Evolutionary conservation across 306 rosid genomes (phyloP).

Genomic region (Crataegus laevigata): DNA sequence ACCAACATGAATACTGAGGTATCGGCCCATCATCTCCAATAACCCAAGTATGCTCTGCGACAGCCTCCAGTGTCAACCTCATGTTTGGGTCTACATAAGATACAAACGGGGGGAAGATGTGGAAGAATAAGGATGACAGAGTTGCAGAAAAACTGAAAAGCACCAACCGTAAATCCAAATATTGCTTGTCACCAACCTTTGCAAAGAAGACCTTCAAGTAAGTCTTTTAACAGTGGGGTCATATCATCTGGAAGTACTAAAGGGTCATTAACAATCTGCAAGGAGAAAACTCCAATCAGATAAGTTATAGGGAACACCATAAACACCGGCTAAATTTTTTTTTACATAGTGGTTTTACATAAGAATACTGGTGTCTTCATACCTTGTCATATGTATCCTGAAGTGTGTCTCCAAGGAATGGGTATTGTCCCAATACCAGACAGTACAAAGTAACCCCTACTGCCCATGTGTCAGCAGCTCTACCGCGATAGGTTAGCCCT

Average conservation of each 20-base stretch:
- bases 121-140: neutral
- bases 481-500: constrained; percentile 83
- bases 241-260: constrained; percentile 60
- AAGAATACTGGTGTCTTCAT: constrained; percentile 3
- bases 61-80: constrained; percentile 62
- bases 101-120: too few relatives aligned
- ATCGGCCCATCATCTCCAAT: constrained; percentile 73
- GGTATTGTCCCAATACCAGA: constrained; percentile 81
- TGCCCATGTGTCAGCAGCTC: constrained; percentile 95
- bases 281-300: constrained; percentile 1
- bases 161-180: neutral
- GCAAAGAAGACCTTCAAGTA: constrained; percentile 80
- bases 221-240: constrained; percentile 56
- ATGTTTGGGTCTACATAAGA: constrained; percentile 51
- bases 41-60: constrained; percentile 68
- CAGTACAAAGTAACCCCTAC: constrained; percentile 93
- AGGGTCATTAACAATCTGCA: constrained; percentile 80
- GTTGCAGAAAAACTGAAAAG: neutral
- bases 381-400: constrained; percentile 98
- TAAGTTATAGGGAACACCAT: neutral
- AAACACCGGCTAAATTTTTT: neutral
- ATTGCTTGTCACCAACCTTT: constrained; percentile 46
- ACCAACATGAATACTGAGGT: constrained; percentile 67
- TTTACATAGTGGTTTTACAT: neutral
- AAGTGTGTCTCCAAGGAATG: constrained; percentile 94